phyloP scores from a whole-genome alignment of 441 rosid genomes.

The Macaranga tanarius region DNA sequence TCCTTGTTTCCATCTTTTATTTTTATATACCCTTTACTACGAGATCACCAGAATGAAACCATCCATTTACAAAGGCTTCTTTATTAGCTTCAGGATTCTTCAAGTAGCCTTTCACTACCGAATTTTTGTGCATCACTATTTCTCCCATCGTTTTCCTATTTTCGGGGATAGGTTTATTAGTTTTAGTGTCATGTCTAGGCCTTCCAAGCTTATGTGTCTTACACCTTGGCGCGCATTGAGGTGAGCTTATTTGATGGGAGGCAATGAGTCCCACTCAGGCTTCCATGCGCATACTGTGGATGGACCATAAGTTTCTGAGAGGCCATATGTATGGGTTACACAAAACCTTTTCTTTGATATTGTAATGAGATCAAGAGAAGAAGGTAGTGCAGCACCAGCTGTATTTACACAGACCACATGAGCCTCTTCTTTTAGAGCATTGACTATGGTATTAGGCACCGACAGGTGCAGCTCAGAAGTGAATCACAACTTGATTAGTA shows the following conservation, averaged over 20 bases:
- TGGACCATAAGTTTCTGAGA: slow-evolving; percentile 90
- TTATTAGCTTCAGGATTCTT: slow-evolving; percentile 76
- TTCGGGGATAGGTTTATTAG: slow-evolving; percentile 67
- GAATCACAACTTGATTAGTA: slow-evolving; percentile 62
- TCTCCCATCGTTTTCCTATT: slow-evolving; percentile 85
- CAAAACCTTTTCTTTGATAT: slow-evolving; percentile 79
- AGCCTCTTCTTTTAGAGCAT: slow-evolving; percentile 68
- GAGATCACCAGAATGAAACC: slow-evolving; percentile 89
- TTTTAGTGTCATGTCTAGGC: slow-evolving; percentile 65
- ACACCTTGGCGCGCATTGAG: slow-evolving; percentile 95
- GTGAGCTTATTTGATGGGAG: slow-evolving; percentile 71
- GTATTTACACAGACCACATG: slow-evolving; percentile 72
- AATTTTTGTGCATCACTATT: slow-evolving; percentile 74
- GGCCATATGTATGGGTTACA: slow-evolving; percentile 82
- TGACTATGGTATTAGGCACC: slow-evolving; percentile 71
- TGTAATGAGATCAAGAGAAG: slow-evolving; percentile 59
- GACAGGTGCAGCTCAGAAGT: slow-evolving; percentile 90
- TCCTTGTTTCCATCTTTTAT: slow-evolving; percentile 89
- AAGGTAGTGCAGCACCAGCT: slow-evolving; percentile 94
- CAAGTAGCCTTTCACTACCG: slow-evolving; percentile 84
- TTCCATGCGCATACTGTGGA: slow-evolving; percentile 86
- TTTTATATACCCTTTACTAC: slow-evolving; percentile 80
- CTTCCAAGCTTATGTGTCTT: slow-evolving; percentile 62
- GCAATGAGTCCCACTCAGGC: slow-evolving; percentile 83
- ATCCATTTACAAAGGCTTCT: slow-evolving; percentile 75